These are phyloP conservation scores for Davidsoniella neocaledoniae DNA, from an alignment of 2,329 filamentous ascomycete species.

Conservation along the genomic window DNA sequence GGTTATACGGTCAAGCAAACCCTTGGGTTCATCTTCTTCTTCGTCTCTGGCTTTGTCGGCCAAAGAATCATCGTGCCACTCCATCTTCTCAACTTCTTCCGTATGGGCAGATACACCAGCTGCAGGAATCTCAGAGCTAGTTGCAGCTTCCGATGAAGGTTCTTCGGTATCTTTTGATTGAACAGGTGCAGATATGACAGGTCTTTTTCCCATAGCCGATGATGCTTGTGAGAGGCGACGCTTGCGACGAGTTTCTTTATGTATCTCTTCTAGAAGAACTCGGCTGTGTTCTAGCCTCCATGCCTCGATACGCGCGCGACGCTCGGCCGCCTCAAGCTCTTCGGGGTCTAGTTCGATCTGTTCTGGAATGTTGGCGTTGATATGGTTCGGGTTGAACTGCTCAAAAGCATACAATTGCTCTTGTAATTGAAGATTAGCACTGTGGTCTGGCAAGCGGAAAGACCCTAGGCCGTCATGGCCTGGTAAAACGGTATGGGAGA, in stretches of 20 bases:
- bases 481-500: conserved; percentile 58
- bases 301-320: conserved; percentile 68
- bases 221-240: conserved; percentile 46
- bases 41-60: conserved; percentile 36
- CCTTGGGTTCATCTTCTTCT: conserved; percentile 35
- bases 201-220: conserved; percentile 14
- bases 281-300: conserved; percentile 88
- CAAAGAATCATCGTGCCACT: conserved; percentile 21
- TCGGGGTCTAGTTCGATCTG: conserved; percentile 33
- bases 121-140: not conserved
- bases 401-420: conserved; percentile 85
- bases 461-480: conserved; percentile 82
- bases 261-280: conserved; percentile 72
- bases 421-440: conserved; percentile 43
- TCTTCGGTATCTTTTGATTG: conserved; percentile 9
- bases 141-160: not conserved
- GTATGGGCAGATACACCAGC: not conserved
- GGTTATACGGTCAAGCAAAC: conserved; percentile 67
- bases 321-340: conserved; percentile 48
- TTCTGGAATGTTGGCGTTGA: conserved; percentile 22
- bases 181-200: conserved; percentile 1
- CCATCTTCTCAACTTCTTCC: conserved; percentile 11
- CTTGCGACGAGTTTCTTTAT: conserved; percentile 55
- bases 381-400: conserved; percentile 57
- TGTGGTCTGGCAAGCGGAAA: conserved; percentile 49